Percentiles rank a stretch among this genome's conserved stretches.
Conservation (phyloP, 148 eudicot genomes). For the Chenopodium berlandieri region DNA sequence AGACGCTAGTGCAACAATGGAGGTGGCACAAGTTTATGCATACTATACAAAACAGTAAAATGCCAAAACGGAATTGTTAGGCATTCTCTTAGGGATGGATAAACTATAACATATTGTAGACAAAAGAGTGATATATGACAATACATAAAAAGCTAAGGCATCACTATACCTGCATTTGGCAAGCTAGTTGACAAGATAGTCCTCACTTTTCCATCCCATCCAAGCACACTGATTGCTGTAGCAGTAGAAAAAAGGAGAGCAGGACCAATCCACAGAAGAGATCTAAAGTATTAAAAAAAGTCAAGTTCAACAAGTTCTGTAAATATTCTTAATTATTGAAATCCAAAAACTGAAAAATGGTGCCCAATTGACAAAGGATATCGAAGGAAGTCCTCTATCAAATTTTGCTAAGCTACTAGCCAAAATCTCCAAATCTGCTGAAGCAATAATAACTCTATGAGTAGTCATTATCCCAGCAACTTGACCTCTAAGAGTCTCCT, state of each 20-base stretch:
- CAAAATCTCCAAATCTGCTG: slow-evolving; percentile 84
- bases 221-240: slow-evolving; percentile 79
- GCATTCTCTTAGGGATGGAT: not conserved
- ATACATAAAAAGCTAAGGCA: not conserved
- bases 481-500: slow-evolving; percentile 91
- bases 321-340: slow-evolving; percentile 9
- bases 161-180: slow-evolving; percentile 78
- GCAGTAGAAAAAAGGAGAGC: slow-evolving; percentile 93
- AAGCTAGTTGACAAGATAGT: slow-evolving; percentile 70
- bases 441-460: slow-evolving; percentile 79
- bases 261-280: slow-evolving; percentile 97
- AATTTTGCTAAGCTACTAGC: slow-evolving; percentile 78
- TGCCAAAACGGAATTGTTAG: not conserved
- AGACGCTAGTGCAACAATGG: not conserved
- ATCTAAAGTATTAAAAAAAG: slow-evolving; percentile 67
- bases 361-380: slow-evolving; percentile 56
- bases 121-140: not conserved
- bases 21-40: not conserved
- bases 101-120: not conserved
- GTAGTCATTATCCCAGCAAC: slow-evolving; percentile 96
- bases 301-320: slow-evolving; percentile 44
- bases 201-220: slow-evolving; percentile 99
- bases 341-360: slow-evolving; percentile 15
- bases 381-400: slow-evolving; percentile 95
- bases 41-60: not conserved